Conservation (phyloP, 805 yeast species). For the Pachysolen tannophilus region DNA sequence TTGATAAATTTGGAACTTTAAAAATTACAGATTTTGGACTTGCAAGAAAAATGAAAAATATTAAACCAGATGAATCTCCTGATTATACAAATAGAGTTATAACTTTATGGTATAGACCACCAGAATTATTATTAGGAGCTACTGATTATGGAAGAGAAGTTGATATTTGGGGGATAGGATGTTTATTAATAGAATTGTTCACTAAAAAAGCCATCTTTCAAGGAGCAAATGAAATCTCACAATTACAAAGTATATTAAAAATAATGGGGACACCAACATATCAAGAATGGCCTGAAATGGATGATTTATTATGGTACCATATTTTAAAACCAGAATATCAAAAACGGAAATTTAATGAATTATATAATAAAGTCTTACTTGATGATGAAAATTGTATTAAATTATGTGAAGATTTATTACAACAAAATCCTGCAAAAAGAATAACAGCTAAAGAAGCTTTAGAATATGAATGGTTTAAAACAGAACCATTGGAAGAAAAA, state of each 20-base stretch:
- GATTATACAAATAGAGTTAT: slow-evolving; percentile 94
- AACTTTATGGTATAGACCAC: slow-evolving; percentile 96
- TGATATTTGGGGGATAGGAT: slow-evolving; percentile 97
- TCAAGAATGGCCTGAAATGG: slow-evolving; percentile 72
- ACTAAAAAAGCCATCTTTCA: slow-evolving; percentile 71
- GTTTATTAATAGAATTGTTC: slow-evolving; percentile 77
- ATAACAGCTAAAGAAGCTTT: slow-evolving; percentile 66
- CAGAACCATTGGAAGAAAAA: slow-evolving; percentile 59
- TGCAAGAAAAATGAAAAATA: slow-evolving; percentile 65
- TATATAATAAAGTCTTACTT: slow-evolving; percentile 28
- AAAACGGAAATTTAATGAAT: slow-evolving; percentile 29
- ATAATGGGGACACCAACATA: slow-evolving; percentile 81
- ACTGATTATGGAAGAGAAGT: slow-evolving; percentile 87
- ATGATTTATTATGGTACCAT: slow-evolving; percentile 86
- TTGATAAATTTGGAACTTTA: slow-evolving; percentile 53
- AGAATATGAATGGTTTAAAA: slow-evolving; percentile 59
- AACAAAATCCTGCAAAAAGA: slow-evolving; percentile 62
- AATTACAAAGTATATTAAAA: slow-evolving; percentile 66
- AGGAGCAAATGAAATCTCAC: slow-evolving; percentile 84
- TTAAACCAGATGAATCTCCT: slow-evolving; percentile 43
- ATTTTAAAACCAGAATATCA: slow-evolving; percentile 55
- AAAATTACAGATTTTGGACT: slow-evolving; percentile 80
- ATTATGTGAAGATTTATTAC: slow-evolving; percentile 54
- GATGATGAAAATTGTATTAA: slow-evolving; percentile 51
- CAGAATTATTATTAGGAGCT: slow-evolving; percentile 84